phyloP scores from a whole-genome alignment of 2,329 filamentous ascomycete genomes.

The Colletotrichum echinochloae region DNA sequence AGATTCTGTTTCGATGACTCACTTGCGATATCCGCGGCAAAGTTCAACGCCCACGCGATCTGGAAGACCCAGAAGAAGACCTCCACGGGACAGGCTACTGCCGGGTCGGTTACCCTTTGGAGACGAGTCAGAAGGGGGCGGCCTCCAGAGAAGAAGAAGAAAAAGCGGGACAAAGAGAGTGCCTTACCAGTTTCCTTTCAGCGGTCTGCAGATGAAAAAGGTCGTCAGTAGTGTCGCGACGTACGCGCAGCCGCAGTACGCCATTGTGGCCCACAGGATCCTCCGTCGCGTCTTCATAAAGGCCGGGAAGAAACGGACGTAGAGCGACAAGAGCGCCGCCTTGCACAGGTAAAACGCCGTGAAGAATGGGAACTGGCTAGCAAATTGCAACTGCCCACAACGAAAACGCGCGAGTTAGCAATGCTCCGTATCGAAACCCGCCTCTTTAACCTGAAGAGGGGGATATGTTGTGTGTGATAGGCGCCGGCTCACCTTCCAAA shows the following conservation, averaged over 20 bases:
- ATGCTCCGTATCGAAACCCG: fast-evolving
- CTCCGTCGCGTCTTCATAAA: conserved; percentile 5
- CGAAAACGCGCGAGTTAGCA: too few species aligned
- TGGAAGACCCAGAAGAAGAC: neutral
- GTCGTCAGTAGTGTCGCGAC: neutral
- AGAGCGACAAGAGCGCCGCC: conserved; percentile 4
- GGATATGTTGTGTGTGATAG: neutral
- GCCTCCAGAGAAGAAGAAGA: neutral
- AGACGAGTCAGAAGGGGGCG: neutral
- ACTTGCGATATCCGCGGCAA: conserved; percentile 1
- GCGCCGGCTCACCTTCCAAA: conserved; percentile 9
- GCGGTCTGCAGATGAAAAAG: neutral
- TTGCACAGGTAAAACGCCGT: conserved; percentile 16
- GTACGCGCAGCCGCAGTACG: conserved; percentile 3
- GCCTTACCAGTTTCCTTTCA: conserved; percentile 8
- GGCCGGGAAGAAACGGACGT: neutral
- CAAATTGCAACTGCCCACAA: conserved; percentile 3
- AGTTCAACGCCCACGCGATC: conserved; percentile 15
- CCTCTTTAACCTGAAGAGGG: too few species aligned
- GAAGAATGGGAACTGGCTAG: neutral
- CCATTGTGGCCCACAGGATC: conserved; percentile 1
- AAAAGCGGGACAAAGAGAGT: neutral
- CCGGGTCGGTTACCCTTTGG: conserved; percentile 1
- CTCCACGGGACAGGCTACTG: neutral
- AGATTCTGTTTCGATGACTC: neutral